A percentile compares a stretch with the other conserved stretches of the same genome.
Conservation (phyloP, 2,329 filamentous ascomycete species). For the Diplocarpon rosae region DNA sequence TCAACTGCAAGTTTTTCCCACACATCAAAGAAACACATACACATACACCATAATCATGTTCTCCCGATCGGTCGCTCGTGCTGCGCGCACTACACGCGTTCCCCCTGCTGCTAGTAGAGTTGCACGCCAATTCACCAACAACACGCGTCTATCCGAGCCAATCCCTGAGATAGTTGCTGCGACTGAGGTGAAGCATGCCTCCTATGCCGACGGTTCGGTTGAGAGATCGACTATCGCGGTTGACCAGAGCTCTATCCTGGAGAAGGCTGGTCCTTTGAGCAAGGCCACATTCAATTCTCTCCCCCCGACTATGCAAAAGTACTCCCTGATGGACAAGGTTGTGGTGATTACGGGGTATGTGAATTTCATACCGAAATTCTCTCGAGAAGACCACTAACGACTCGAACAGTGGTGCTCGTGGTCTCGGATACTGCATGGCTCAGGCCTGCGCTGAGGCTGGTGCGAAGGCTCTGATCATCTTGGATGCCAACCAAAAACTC, state of each 20-base stretch:
- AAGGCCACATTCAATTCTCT: slow-evolving; percentile 43
- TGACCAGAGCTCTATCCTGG: slow-evolving; percentile 10
- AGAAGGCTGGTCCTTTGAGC: slow-evolving; percentile 35
- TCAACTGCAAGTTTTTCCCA: not conserved
- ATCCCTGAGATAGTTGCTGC: slow-evolving; percentile 21
- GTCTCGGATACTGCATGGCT: slow-evolving; percentile 70
- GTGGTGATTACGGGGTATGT: slow-evolving; percentile 61
- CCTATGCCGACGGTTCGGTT: slow-evolving; percentile 16
- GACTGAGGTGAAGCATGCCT: slow-evolving; percentile 20
- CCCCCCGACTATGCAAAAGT: slow-evolving; percentile 55
- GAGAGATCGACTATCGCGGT: slow-evolving; percentile 20
- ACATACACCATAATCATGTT: slow-evolving; percentile 16
- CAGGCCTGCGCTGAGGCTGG: slow-evolving; percentile 67
- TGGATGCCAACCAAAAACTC: slow-evolving; percentile 66
- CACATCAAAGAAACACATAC: not conserved
- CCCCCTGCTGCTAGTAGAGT: slow-evolving; percentile 11
- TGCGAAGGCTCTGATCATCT: slow-evolving; percentile 61
- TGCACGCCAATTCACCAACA: slow-evolving; percentile 19
- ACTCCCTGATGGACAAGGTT: slow-evolving; percentile 59
- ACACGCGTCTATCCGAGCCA: slow-evolving; percentile 13
- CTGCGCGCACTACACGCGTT: slow-evolving; percentile 6
- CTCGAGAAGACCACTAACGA: not conserved
- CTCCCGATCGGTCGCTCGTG: slow-evolving; percentile 15
- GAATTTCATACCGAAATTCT: not conserved
- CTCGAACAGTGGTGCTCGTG: slow-evolving; percentile 53